Evolutionary conservation across 2,329 filamentous ascomycete species (phyloP).

Genomic region (Daldinia sp.): DNA sequence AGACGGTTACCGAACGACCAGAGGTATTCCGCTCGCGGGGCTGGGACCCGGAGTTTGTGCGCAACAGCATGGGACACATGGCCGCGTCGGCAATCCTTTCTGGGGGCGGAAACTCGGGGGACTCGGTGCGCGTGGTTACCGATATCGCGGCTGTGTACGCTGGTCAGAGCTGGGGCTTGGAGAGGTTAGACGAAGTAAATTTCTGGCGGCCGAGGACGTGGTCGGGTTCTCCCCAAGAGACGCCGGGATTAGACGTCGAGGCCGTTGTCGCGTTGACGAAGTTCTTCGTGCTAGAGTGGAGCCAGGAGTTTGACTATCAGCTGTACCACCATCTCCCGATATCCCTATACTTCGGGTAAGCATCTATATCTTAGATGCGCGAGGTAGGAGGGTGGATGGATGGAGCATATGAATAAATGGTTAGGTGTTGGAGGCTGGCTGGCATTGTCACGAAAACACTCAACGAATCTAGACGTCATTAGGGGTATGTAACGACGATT

Average conservation of each 20-base stretch:
- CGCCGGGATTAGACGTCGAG: slow-evolving; percentile 30
- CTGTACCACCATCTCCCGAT: slow-evolving; percentile 47
- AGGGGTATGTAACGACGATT: not conserved
- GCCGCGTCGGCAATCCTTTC: slow-evolving; percentile 44
- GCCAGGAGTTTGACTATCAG: slow-evolving; percentile 49
- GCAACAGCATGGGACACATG: slow-evolving; percentile 43
- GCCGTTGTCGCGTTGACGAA: slow-evolving; percentile 46
- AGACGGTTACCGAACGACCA: slow-evolving; percentile 17
- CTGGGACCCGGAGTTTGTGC: slow-evolving; percentile 44
- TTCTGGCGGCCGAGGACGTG: slow-evolving; percentile 31
- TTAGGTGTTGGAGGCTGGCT: not conserved
- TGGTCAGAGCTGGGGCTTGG: slow-evolving; percentile 23
- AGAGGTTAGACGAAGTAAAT: slow-evolving; percentile 32
- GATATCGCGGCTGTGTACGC: slow-evolving; percentile 38
- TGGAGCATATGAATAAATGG: not conserved
- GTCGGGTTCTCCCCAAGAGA: not conserved
- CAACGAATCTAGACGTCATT: not conserved
- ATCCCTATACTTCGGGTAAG: slow-evolving; percentile 34
- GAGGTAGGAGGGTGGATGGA: not conserved
- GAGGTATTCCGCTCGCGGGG: slow-evolving; percentile 36
- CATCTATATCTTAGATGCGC: not conserved
- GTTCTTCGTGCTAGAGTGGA: slow-evolving; percentile 48
- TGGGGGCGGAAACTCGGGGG: slow-evolving; percentile 45
- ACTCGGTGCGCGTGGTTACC: slow-evolving; percentile 45
- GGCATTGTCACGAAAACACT: not conserved